Evolutionary conservation across 192 early-diverging fungal species (phyloP).

Genomic region (Gonapodya prolifera): DNA sequence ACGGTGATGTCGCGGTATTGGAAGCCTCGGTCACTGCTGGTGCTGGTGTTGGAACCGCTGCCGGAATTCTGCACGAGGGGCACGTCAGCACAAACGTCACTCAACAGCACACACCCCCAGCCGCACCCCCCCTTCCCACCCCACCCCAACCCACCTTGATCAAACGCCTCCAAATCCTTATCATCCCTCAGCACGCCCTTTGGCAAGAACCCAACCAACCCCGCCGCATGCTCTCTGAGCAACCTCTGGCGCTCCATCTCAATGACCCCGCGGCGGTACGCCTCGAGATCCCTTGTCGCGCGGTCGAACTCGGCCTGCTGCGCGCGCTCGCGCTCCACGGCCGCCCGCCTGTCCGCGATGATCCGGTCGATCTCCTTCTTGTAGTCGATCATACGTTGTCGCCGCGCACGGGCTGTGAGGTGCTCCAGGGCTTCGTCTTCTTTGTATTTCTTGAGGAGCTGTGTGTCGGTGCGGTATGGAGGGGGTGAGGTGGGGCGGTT

Average conservation of each 20-base stretch:
- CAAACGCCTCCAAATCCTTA: constrained; percentile 43
- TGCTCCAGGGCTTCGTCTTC: constrained; percentile 45
- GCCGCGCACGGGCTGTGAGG: constrained; percentile 30
- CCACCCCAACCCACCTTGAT: constrained; percentile 37
- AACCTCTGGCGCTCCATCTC: constrained; percentile 47
- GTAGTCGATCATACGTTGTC: constrained; percentile 48
- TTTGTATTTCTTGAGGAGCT: constrained; percentile 45
- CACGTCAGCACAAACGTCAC: too few relatives aligned
- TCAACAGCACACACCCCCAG: too few relatives aligned
- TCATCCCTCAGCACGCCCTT: constrained; percentile 50
- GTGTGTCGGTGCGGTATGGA: background rate
- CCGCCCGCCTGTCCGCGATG: constrained; percentile 28
- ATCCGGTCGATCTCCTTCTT: constrained; percentile 40
- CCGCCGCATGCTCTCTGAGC: constrained; percentile 42
- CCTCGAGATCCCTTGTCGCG: constrained; percentile 28
- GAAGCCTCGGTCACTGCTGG: constrained; percentile 8
- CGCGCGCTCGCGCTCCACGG: constrained; percentile 22
- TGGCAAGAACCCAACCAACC: constrained; percentile 38
- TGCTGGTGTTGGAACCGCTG: too few relatives aligned
- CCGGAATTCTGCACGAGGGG: too few relatives aligned
- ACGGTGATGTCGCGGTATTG: too few relatives aligned
- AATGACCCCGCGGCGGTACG: constrained; percentile 35
- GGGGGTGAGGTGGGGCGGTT: background rate
- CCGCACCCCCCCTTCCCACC: too few relatives aligned
- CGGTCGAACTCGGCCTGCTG: constrained; percentile 16